Conservation (phyloP, 2,329 filamentous ascomycete genomes). For the Xylaria sp. region DNA sequence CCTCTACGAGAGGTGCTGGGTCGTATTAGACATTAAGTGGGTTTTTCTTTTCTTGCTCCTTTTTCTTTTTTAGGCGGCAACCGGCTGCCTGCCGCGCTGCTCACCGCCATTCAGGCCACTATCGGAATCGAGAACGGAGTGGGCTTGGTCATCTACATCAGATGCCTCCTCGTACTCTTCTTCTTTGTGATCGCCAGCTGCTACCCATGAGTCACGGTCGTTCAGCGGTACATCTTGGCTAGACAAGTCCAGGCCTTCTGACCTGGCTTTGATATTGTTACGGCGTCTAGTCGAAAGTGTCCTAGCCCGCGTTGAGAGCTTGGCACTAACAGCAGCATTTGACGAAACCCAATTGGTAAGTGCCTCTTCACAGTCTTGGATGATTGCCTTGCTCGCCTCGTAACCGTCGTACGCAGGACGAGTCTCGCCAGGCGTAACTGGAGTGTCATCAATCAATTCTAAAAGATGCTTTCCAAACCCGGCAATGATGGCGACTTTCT, state of each 20-base stretch:
- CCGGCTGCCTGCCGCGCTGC: constrained; percentile 50
- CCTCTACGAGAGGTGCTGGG: constrained; percentile 11
- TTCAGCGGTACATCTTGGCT: constrained; percentile 82
- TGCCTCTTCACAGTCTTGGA: constrained; percentile 97
- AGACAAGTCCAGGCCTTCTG: constrained; percentile 81
- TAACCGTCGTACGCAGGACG: constrained; percentile 97
- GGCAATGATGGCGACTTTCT: constrained; percentile 98
- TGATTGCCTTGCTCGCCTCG: constrained; percentile 97
- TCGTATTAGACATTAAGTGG: constrained; percentile 48
- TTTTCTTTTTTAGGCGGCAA: constrained; percentile 21
- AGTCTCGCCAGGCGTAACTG: constrained; percentile 96
- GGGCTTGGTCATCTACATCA: constrained; percentile 70
- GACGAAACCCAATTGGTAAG: constrained; percentile 96
- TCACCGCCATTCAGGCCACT: constrained; percentile 63
- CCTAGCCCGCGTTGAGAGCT: constrained; percentile 86
- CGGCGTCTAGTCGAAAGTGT: constrained; percentile 87
- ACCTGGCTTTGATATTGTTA: constrained; percentile 73
- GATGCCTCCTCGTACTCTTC: constrained; percentile 70
- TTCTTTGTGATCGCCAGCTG: constrained; percentile 71
- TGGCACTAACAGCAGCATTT: constrained; percentile 87
- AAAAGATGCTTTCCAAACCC: constrained; percentile 98
- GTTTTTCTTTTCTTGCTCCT: neutral
- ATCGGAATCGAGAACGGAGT: constrained; percentile 64
- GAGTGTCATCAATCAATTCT: constrained; percentile 94
- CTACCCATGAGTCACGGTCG: constrained; percentile 86